Evolutionary conservation across 2,329 filamentous ascomycete species (phyloP).

Genomic region (Colletotrichum nymphaeae): DNA sequence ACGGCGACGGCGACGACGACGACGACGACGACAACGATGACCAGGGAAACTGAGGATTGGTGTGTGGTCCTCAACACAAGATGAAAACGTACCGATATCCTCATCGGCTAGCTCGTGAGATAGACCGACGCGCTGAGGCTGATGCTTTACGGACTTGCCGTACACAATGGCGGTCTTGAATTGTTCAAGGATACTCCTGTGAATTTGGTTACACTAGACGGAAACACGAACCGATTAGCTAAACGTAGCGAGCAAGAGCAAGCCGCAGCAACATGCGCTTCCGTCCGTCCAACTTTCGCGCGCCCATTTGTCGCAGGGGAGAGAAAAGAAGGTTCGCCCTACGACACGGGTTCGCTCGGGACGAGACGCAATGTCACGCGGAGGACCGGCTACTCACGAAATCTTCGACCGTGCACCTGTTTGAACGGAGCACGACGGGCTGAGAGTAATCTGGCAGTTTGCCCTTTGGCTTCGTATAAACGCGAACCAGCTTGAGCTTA

Average conservation of each 20-base stretch:
- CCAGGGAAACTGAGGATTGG: neutral
- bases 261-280: neutral
- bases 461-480: constrained; percentile 99
- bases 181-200: constrained; percentile 94
- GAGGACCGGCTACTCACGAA: constrained; percentile 75
- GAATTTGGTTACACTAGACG: constrained; percentile 90
- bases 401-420: constrained; percentile 91
- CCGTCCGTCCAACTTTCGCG: neutral
- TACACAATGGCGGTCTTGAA: constrained; percentile 98
- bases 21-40: too few relatives aligned
- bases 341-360: neutral
- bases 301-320: neutral
- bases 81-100: constrained; percentile 82
- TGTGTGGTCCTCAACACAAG: neutral
- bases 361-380: neutral
- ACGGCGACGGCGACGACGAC: too few relatives aligned
- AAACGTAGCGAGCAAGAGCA: constrained; percentile 3
- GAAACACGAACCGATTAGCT: constrained; percentile 50
- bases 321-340: neutral
- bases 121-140: constrained; percentile 94
- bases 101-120: constrained; percentile 93
- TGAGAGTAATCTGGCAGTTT: constrained; percentile 91
- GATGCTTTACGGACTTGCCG: constrained; percentile 97
- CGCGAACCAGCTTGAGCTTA: constrained; percentile 87
- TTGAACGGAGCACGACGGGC: constrained; percentile 88